These are phyloP conservation scores for Trichocomaceae sp. DNA, from an alignment of 2,329 filamentous ascomycete species.

Conservation along the genomic window DNA sequence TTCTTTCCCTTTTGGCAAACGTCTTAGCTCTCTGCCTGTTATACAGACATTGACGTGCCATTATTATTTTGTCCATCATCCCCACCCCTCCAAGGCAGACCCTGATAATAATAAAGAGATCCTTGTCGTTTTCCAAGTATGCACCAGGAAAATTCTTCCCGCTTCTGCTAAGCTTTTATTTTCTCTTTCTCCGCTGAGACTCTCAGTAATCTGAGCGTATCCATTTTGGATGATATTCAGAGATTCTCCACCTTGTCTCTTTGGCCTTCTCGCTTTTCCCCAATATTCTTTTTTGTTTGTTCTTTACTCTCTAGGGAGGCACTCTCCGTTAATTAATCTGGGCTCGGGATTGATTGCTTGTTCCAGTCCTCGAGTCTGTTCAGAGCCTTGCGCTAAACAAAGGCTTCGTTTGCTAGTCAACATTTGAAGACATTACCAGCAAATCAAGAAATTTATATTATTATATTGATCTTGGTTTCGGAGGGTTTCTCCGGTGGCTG, in stretches of 20 bases:
- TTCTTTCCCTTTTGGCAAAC: neutral
- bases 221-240: constrained; percentile 5
- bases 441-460: neutral
- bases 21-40: neutral
- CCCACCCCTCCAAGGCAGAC: constrained; percentile 5
- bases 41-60: constrained; percentile 3
- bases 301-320: neutral
- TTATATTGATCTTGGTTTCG: neutral
- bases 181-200: neutral
- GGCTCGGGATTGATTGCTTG: neutral
- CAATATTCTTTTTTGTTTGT: neutral
- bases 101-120: constrained; percentile 9
- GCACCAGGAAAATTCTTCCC: neutral
- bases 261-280: neutral
- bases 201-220: neutral
- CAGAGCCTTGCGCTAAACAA: neutral
- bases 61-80: constrained; percentile 4
- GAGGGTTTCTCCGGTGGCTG: neutral
- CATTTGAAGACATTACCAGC: neutral
- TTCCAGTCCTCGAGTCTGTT: neutral
- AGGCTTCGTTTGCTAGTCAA: neutral
- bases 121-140: constrained; percentile 9
- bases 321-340: neutral
- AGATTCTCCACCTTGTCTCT: neutral
- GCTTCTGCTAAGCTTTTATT: neutral